Conservation (phyloP, 2,329 filamentous ascomycete genomes). For the Pseudocercospora vitis region DNA sequence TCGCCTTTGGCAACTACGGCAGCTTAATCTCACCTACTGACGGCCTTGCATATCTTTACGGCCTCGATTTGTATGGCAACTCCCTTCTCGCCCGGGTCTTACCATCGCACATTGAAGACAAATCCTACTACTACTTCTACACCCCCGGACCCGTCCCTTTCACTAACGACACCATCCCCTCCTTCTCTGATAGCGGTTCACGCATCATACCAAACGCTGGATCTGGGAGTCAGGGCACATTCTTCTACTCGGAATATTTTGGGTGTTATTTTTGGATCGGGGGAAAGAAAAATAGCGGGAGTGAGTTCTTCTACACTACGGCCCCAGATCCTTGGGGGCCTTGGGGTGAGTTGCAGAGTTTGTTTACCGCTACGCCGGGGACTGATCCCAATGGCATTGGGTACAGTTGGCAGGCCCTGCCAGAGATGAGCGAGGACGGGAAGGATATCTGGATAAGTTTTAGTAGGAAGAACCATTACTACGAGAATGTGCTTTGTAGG, state of each 20-base stretch:
- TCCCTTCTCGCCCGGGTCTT: not conserved
- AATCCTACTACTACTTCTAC: not conserved
- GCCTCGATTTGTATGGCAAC: not conserved
- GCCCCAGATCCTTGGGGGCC: not conserved
- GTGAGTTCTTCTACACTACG: not conserved
- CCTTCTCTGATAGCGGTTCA: not conserved
- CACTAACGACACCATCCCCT: not conserved
- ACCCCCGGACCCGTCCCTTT: not conserved
- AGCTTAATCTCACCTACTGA: not conserved
- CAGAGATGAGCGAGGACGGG: not conserved
- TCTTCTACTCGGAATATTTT: not conserved
- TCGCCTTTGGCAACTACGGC: slow-evolving; percentile 1
- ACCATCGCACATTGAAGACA: not conserved
- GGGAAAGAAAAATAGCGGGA: not conserved
- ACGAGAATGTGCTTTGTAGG: not conserved
- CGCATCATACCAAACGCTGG: not conserved
- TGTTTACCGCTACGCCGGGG: not conserved
- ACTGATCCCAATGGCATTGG: not conserved
- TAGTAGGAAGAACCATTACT: not conserved
- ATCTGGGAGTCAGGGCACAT: not conserved
- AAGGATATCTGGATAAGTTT: not conserved
- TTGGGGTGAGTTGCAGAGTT: not conserved
- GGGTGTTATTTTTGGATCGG: not conserved
- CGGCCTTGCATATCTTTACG: not conserved
- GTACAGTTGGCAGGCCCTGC: not conserved